Conservation (phyloP, 2,329 filamentous ascomycete species). For the Fusarium burgessii region DNA sequence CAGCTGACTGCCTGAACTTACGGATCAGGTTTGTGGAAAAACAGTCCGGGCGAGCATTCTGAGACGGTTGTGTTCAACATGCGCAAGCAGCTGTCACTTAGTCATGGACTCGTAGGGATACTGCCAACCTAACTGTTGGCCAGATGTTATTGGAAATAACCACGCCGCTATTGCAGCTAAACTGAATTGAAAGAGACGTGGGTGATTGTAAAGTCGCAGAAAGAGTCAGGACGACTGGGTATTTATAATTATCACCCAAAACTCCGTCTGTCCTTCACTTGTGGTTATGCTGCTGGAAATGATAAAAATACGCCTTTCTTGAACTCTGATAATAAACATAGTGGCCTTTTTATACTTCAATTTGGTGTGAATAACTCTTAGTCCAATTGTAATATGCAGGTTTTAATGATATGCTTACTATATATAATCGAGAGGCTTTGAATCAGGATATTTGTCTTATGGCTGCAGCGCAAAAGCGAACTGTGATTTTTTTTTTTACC, state of each 20-base stretch:
- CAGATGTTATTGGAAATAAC: background rate
- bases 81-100: background rate
- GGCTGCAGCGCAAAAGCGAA: background rate
- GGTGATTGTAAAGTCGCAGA: background rate
- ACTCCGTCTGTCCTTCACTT: fast-evolving
- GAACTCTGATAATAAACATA: background rate
- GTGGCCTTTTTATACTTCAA: background rate
- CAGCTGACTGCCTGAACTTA: background rate
- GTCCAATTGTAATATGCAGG: background rate
- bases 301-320: fast-evolving
- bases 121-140: background rate
- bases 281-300: background rate
- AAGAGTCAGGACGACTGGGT: background rate
- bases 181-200: background rate
- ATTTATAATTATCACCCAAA: background rate
- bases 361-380: background rate
- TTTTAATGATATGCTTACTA: background rate
- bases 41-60: background rate
- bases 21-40: background rate
- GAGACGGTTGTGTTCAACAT: background rate
- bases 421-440: fast-evolving
- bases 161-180: background rate
- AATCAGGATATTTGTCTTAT: background rate
- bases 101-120: background rate
- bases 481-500: no score